phyloP scores from a whole-genome alignment of 2,329 filamentous ascomycete genomes.

The Mycocentrospora acerina region DNA sequence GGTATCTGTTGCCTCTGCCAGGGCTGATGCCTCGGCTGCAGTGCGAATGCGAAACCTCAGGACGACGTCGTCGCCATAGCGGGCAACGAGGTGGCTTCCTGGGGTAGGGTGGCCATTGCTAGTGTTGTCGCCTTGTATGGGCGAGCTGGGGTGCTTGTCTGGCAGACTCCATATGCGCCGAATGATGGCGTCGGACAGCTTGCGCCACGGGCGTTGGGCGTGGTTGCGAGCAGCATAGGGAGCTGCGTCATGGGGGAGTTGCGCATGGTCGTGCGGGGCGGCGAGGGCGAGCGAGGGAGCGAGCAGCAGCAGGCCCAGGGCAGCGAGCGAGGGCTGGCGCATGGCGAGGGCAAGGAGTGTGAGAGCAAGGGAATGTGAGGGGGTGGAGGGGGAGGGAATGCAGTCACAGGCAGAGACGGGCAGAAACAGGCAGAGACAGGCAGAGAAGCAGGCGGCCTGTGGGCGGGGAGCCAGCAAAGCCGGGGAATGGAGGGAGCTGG shows the following conservation, averaged over 20 bases:
- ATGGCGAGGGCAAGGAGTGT: constrained; percentile 18
- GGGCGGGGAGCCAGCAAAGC: too few species aligned
- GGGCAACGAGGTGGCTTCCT: constrained; percentile 36
- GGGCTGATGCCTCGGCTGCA: constrained; percentile 65
- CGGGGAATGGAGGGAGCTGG: too few species aligned
- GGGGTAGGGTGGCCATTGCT: constrained; percentile 4
- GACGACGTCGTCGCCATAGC: constrained; percentile 81
- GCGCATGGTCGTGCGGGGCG: constrained; percentile 33
- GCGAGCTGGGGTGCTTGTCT: constrained; percentile 16
- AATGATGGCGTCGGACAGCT: constrained; percentile 40
- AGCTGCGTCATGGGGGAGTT: constrained; percentile 12
- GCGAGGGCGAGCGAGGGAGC: constrained; percentile 27
- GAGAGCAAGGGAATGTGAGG: constrained; percentile 1
- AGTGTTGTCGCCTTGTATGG: not conserved
- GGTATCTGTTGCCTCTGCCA: constrained; percentile 71
- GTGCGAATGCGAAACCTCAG: constrained; percentile 80
- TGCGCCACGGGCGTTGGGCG: constrained; percentile 38
- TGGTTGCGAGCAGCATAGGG: constrained; percentile 14
- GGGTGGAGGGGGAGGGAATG: too few species aligned
- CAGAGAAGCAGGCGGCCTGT: too few species aligned
- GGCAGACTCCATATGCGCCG: constrained; percentile 33
- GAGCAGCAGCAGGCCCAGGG: constrained; percentile 35
- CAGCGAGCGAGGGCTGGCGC: constrained; percentile 28
- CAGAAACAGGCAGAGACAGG: too few species aligned
- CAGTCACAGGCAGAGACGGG: too few species aligned